Evolutionary conservation across 441 rosid genomes (phyloP), one percentile per base, ranked within the genome.

Genomic region (Metrosideros polymorpha): DNA sequence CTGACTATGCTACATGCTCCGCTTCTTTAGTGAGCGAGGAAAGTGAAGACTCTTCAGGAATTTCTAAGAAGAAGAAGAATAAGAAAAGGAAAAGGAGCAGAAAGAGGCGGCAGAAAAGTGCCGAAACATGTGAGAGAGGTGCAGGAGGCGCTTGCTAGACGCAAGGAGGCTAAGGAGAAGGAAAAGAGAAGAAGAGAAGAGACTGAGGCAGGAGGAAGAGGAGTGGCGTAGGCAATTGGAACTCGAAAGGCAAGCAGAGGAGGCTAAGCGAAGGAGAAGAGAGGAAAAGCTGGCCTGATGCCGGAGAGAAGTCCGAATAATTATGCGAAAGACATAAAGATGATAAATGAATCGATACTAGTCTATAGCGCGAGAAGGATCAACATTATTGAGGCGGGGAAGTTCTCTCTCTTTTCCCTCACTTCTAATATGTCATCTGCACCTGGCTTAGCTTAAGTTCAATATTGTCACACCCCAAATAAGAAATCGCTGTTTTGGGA

Each of bases 81-180:
- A 97, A 96, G 92, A 95, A 84, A 91, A 93, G 89, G 95, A 95
- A 87, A 94, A 97, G 85, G 95, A 92, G 87, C 93, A 97, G 90
- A 95, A 95, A 90, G 95, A 92, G 43, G 96, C 95, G 6, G 87
- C 87, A 97, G 96, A 92, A 95, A 93, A 91, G 30, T 95, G 86
- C 95, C 97, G 8, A 98, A 95, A 90, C 98, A 92, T 91, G 98
- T 96, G 56, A 94, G 98, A 89, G 98, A 96, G 93, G 95, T 93
- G 98, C 99, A 93, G 90, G 98, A 95, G 90, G 95, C 94, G 71
- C 91, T 95, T 86, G 95, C 95, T 45, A 91, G 94, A 89, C 88
- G 95, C 86, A 91, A 95, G 87, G 99, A 96, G 91, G 89, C 93
- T 0, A 95, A 93, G 83, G 98, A 95, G 92, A 90, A 93, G 91